Base-by-base conservation (phyloP, 805 yeast genomes). In the Metschnikowia drakensbergensis region DNA sequence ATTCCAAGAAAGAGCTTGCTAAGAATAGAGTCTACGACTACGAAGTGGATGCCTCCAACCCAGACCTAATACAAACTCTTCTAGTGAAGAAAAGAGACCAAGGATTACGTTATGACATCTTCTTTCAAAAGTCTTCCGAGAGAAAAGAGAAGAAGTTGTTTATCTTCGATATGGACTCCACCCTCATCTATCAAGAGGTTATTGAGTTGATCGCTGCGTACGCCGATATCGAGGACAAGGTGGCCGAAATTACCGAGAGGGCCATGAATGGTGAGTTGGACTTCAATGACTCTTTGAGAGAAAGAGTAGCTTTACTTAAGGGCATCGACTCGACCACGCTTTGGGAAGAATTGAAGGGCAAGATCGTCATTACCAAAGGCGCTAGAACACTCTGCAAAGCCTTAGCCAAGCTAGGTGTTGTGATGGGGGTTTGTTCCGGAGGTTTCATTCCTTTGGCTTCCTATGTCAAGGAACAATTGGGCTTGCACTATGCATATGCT, bases 241-340 rank as follows among this genome's bases (percentile, higher is more conserved):
- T 94, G 5, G 86, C 92, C 4, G 86, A 77, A 29, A 91, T 94
- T 58, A 94, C 99, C 2, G 88, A 86, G 35, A 76, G 88, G 26
- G 98, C 99, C 22, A 94, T 94, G 99, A 91, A 92, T 59, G 97
- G 97, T 27, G 96, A 92, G 62, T 72, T 94, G 17, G 98, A 94
- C 64, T 94, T 94, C 74, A 82, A 80, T 53, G 88, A 86, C 56
- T 88, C 96, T 0, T 71, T 94, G 42, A 73, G 74, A 1, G 81
- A 81, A 62, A 79, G 99, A 48, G 97, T 89, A 6, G 67, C 70
- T 22, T 73, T 94, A n/a, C 74, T 94, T 53, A 82, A 82, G 62
- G 99, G 99, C 3, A 84, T 92, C 26, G 81, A 85, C 46, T 77
- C 88, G 6, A 69, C 77, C 6, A 69, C 76, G 13, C 77, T 94